These are phyloP conservation scores for Thymus quinquecostatus DNA, from an alignment of 257 asterid species.

Conservation along the genomic window DNA sequence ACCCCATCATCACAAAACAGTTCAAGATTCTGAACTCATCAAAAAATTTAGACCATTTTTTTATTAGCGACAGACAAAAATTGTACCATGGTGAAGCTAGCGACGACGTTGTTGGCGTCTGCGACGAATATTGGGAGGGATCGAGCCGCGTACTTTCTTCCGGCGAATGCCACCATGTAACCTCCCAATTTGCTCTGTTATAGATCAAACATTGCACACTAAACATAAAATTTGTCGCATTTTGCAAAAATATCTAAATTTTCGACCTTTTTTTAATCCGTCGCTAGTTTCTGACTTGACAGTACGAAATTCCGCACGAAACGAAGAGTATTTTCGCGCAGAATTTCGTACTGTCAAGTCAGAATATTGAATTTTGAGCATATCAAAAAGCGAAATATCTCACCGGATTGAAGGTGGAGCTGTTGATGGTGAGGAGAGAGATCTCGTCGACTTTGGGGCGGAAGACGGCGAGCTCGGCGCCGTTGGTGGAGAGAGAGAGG, in stretches of 20 bases:
- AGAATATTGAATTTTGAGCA: not conserved
- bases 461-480: constrained; percentile 65
- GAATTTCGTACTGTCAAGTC: not conserved
- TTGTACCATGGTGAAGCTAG: constrained; percentile 84
- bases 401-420: constrained; percentile 59
- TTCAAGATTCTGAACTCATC: not conserved
- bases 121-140: constrained; percentile 81
- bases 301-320: no score
- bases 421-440: constrained; percentile 76
- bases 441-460: constrained; percentile 96
- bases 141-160: constrained; percentile 81
- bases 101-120: constrained; percentile 56
- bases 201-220: not conserved
- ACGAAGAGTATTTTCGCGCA: no score
- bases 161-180: constrained; percentile 96
- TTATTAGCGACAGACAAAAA: not conserved
- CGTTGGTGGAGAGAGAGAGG: constrained; percentile 52
- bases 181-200: constrained; percentile 62
- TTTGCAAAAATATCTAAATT: not conserved
- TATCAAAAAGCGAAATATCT: not conserved
- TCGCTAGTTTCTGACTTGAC: no score
- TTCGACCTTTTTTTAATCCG: not conserved
- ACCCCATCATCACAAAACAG: not conserved
- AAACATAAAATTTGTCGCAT: not conserved
- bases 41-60: no score